Base-by-base conservation (phyloP, 108 stramenopile genomes). In the Skeletonema potamos region DNA sequence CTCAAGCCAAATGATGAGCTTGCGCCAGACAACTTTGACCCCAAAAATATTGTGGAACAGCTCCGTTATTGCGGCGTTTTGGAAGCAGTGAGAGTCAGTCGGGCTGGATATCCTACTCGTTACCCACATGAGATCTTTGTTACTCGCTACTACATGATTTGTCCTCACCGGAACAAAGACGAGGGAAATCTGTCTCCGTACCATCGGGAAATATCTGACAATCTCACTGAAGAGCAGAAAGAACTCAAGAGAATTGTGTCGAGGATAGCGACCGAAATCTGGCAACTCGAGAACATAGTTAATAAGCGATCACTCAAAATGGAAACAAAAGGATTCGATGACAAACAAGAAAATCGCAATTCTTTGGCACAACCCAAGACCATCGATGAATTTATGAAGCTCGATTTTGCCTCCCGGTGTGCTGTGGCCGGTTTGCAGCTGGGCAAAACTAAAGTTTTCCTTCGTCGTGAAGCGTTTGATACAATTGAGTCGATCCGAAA, bases 1-100 rank as follows among this genome's bases (percentile, higher is more conserved):
- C 74, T 98, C 33, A 96, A 97, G 72, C 97, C 97, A 34, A 97
- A 97, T 74, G 91, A 92, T 74, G 79, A 82, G 30, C 81, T 93
- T 37, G 86, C 86, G 27, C 87, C 92, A 0, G 85, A 92, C 60
- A 75, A 84, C 32, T 95, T 93, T 64, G 86, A 91, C 64, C 80
- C 85, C 12, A 87, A 87, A 44, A 87, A 91, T 37, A 89, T 92
- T 62, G 87, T 93, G 12, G 96, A 93, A 24, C 96, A 97, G 64
- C 77, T 97, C 58, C 66, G 90, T 27, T 97, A 90, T 62, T 93
- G 92, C 46, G 96, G 96, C 48, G 93, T 97, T 33, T 79, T 96
- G 10, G 95, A 97, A 77, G 96, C 95, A 30, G 95, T 96, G 13
- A 84, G 93, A 58, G 94, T 96, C 20, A 87, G 88, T 57, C 87